These are phyloP conservation scores for Neonectria sp. DNA, from an alignment of 2,329 filamentous ascomycete species.

Conservation along the genomic window DNA sequence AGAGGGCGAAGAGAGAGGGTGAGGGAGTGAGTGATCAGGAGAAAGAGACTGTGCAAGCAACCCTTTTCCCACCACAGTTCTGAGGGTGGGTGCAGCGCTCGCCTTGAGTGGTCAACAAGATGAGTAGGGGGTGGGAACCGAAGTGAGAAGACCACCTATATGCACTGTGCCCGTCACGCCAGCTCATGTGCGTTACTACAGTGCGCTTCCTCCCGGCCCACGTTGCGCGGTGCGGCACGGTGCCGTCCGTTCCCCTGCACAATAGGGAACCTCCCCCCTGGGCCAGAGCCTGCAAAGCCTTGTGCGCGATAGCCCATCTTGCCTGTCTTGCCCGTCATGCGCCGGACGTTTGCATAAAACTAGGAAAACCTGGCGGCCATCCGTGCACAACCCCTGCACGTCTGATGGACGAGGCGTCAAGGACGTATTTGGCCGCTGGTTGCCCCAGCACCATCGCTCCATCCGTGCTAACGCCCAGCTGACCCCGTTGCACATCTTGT, in stretches of 20 bases:
- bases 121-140: constrained; percentile 17
- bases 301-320: constrained; percentile 17
- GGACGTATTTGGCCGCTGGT: constrained; percentile 29
- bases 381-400: constrained; percentile 8
- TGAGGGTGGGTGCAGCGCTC: background rate
- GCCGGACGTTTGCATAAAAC: constrained; percentile 17
- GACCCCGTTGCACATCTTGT: constrained; percentile 20
- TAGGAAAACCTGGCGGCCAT: constrained; percentile 1
- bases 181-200: constrained; percentile 1
- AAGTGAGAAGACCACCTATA: background rate
- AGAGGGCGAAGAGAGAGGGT: constrained; percentile 10
- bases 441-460: constrained; percentile 30
- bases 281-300: background rate
- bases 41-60: constrained; percentile 6
- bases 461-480: constrained; percentile 21
- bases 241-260: constrained; percentile 9
- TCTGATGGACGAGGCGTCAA: constrained; percentile 6
- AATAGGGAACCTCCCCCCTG: constrained; percentile 5
- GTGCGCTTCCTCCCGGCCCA: constrained; percentile 2
- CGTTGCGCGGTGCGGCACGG: constrained; percentile 8
- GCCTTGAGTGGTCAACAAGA: constrained; percentile 7
- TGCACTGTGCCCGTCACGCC: constrained; percentile 13
- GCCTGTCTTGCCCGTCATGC: background rate
- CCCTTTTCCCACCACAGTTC: constrained; percentile 12
- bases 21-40: constrained; percentile 12